These are phyloP conservation scores for Aspergillus ostianus DNA, from an alignment of 495 filamentous ascomycete species.

Conservation along the genomic window DNA sequence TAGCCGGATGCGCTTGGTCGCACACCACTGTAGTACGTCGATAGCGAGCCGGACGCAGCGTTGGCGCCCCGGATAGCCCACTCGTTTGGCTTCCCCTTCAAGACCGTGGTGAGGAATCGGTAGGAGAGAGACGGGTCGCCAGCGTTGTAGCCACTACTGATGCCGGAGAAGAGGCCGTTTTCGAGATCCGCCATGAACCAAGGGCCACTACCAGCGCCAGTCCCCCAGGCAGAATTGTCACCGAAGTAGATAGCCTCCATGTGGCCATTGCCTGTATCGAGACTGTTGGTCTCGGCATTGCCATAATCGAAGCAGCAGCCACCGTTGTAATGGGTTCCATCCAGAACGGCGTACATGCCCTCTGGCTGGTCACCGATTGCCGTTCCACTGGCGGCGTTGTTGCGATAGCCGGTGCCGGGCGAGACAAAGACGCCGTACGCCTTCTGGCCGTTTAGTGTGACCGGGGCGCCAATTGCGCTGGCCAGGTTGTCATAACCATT, in stretches of 20 bases:
- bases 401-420: slow-evolving; percentile 55
- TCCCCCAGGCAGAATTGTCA: slow-evolving; percentile 46
- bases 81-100: slow-evolving; percentile 50
- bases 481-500: slow-evolving; percentile 56
- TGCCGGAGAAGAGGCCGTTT: slow-evolving; percentile 56
- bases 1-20: slow-evolving; percentile 50
- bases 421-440: slow-evolving; percentile 58
- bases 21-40: slow-evolving; percentile 53
- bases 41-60: slow-evolving; percentile 50
- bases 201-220: slow-evolving; percentile 51
- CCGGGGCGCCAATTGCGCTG: slow-evolving; percentile 54
- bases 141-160: slow-evolving; percentile 35
- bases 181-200: slow-evolving; percentile 65
- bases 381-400: slow-evolving; percentile 46
- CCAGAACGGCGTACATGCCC: slow-evolving; percentile 60
- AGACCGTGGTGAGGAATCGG: slow-evolving; percentile 51
- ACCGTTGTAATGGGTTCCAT: slow-evolving; percentile 58
- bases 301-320: slow-evolving; percentile 63
- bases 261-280: slow-evolving; percentile 55
- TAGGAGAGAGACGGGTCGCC: slow-evolving; percentile 46
- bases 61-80: slow-evolving; percentile 58
- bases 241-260: slow-evolving; percentile 65
- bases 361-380: slow-evolving; percentile 53
- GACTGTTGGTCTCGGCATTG: slow-evolving; percentile 54
- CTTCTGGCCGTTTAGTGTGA: slow-evolving; percentile 56